Base-by-base conservation (phyloP, 2,329 filamentous ascomycete genomes). In the Colletotrichum sp. region DNA sequence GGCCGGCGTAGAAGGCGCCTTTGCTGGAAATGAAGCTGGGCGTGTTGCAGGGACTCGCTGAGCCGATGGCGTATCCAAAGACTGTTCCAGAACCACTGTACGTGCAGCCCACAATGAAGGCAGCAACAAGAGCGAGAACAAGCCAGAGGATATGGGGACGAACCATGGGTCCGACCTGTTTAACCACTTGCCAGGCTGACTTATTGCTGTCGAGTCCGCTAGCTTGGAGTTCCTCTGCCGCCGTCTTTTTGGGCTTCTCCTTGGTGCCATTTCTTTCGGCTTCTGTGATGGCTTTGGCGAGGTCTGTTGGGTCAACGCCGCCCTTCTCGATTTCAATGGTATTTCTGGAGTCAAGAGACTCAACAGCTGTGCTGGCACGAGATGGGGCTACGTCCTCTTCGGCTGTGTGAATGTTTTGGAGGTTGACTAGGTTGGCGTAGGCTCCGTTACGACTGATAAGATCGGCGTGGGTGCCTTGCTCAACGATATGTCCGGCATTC, bases 401-500 rank as follows among this genome's bases (percentile, higher is more conserved):
- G 61, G 80, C 79, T 5, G 82, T 78, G n/a, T 84, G 82, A 30
- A 86, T 78, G 26, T 82, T 84, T 69, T 88, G 87, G 5, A 87
- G 82, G 55, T 82, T 82, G 5, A 92, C 90, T 69, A 93, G 86
- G 38, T 85, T 85, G 9, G 86, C 86, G 78, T 93, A 93, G 6
- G 91, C 82, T 15, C n/a, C 90, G 85, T 28, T 87, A 21, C 83
- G 82, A 18, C 82, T 81, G 52, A 94, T 84, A 1, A 94, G 86
- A 26, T 90, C 87, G 3, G 89, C 84, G 71, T 94, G 93, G 0
- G 87, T 90, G 0, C 93, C 93, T 79, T 92, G 84, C 81, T 94
- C 93, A 3, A 92, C 85, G 3, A 92, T 87, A 36, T 84, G 82
- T 0, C 93, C 93, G 58, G 90, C 86, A 6, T 90, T 86, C 78